Percentiles rank a stretch among this genome's conserved stretches.
Evolutionary conservation across 371 early-diverging fungal species (phyloP).

Genomic region (Mortierella sp.): DNA sequence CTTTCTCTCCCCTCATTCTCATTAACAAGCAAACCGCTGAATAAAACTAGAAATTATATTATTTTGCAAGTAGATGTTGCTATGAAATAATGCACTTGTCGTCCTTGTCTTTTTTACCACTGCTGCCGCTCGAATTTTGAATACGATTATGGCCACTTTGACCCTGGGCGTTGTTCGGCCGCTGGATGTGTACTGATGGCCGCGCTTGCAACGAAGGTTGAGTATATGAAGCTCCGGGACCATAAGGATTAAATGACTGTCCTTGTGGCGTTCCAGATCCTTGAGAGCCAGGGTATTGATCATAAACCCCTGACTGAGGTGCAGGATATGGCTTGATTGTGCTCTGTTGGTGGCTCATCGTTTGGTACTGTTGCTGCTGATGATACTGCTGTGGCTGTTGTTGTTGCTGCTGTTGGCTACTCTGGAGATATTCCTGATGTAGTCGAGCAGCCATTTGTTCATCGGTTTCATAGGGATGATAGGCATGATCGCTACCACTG

Average conservation of each 20-base stretch:
- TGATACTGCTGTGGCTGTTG: slow-evolving; percentile 34
- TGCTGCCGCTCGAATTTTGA: slow-evolving; percentile 38
- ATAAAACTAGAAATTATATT: slow-evolving; percentile 3
- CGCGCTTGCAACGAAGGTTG: not conserved
- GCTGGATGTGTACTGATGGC: slow-evolving; percentile 5
- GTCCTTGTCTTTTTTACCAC: slow-evolving; percentile 23
- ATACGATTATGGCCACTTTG: slow-evolving; percentile 22
- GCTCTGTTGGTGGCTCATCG: not conserved
- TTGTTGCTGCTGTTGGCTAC: slow-evolving; percentile 26
- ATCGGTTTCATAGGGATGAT: slow-evolving; percentile 38
- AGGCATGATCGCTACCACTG: not conserved
- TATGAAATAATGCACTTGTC: slow-evolving; percentile 47
- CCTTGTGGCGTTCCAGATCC: not conserved
- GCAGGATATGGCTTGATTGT: not conserved
- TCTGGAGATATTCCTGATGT: slow-evolving; percentile 41
- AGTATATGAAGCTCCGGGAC: not conserved
- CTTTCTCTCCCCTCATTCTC: not conserved
- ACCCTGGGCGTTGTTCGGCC: slow-evolving; percentile 2
- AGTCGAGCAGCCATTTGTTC: slow-evolving; percentile 54
- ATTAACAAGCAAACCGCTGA: not conserved
- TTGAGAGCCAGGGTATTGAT: not conserved
- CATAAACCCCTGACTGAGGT: not conserved
- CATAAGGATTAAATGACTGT: not conserved
- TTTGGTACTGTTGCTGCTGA: slow-evolving; percentile 6
- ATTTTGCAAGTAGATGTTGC: not conserved